Percentiles rank a stretch among this genome's conserved stretches.
These are phyloP conservation scores for Iris pallida DNA, from an alignment of 116 monocot species.

Conservation along the genomic window DNA sequence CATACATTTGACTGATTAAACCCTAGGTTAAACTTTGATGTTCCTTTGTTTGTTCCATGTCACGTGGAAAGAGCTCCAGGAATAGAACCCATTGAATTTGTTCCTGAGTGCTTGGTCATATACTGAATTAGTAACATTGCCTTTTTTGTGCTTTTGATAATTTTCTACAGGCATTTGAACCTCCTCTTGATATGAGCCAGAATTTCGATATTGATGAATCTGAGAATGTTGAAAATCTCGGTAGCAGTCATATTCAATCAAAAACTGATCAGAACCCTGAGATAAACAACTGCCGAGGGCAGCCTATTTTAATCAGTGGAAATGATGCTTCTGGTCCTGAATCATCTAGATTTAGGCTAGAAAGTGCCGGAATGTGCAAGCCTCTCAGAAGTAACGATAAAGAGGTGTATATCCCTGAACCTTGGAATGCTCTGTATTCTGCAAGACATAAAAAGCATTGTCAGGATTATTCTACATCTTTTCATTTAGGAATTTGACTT, in stretches of 20 bases:
- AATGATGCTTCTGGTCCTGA: slow-evolving; percentile 5
- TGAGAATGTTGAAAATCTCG: slow-evolving; percentile 12
- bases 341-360: slow-evolving; percentile 1
- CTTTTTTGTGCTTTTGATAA: slow-evolving; percentile 4
- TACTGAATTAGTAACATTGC: not conserved
- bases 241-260: slow-evolving; percentile 16
- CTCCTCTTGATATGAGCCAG: slow-evolving; percentile 81
- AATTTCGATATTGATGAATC: slow-evolving; percentile 44
- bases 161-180: slow-evolving; percentile 81
- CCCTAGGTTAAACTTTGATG: too few species aligned
- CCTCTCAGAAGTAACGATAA: slow-evolving; percentile 19
- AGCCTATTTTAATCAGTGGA: slow-evolving; percentile 8
- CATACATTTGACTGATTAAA: not conserved
- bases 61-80: not conserved
- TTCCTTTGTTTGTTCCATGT: not conserved
- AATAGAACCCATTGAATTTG: not conserved
- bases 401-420: slow-evolving; percentile 21
- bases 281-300: slow-evolving; percentile 9
- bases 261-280: slow-evolving; percentile 16
- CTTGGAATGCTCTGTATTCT: not conserved
- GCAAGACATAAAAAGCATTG: not conserved
- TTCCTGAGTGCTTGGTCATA: not conserved
- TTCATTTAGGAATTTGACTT: slow-evolving; percentile 38
- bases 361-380: not conserved
- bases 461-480: slow-evolving; percentile 8